Evolutionary conservation across 169 alveolate genomes (phyloP).

Genomic region (Plasmodium yoelii): DNA sequence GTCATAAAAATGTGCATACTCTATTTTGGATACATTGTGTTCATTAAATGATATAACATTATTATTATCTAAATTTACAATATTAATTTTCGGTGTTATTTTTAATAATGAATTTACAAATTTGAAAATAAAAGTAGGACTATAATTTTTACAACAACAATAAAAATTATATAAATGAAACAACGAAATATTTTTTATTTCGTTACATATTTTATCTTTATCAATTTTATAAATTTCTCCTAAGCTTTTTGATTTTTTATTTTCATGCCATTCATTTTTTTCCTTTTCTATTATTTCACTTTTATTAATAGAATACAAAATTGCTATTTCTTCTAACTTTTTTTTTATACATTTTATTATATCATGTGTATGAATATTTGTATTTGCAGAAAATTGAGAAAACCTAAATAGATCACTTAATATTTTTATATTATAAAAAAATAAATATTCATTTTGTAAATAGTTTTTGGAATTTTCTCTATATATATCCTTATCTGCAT

Average conservation of each 20-base stretch:
- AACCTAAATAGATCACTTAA: constrained; percentile 49
- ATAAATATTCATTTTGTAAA: constrained; percentile 22
- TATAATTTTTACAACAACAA: constrained; percentile 53
- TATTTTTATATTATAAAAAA: constrained; percentile 39
- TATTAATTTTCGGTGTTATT: constrained; percentile 35
- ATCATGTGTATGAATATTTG: constrained; percentile 52
- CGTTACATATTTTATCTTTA: background rate
- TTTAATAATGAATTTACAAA: constrained; percentile 37
- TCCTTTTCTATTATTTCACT: background rate
- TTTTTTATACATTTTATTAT: constrained; percentile 41
- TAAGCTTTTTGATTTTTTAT: background rate
- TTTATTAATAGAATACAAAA: background rate
- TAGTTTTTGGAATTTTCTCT: background rate
- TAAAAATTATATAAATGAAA: constrained; percentile 54
- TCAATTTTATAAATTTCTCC: background rate
- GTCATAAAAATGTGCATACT: constrained; percentile 12
- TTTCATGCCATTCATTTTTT: background rate
- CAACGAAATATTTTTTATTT: constrained; percentile 22
- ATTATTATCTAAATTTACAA: constrained; percentile 23
- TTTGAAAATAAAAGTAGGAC: constrained; percentile 47
- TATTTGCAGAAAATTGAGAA: constrained; percentile 41
- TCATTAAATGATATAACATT: constrained; percentile 30
- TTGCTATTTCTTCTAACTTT: constrained; percentile 41
- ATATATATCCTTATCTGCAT: background rate
- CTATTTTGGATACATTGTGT: constrained; percentile 20